These are phyloP conservation scores for Adansonia digitata DNA, from an alignment of 345 rosid genomes.

Conservation along the genomic window DNA sequence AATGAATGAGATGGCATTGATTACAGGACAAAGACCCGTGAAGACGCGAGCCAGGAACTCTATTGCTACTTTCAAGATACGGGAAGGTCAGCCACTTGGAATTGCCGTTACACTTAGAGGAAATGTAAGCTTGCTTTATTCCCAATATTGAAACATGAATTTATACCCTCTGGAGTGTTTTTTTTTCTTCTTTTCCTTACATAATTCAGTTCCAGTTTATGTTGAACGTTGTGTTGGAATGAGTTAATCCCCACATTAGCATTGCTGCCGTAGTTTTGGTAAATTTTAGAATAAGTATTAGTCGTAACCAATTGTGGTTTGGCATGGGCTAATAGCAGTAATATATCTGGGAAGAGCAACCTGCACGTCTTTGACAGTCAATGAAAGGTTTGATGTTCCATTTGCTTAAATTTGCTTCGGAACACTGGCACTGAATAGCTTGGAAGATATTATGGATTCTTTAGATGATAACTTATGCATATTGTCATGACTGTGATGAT, in stretches of 20 bases:
- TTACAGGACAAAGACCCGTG: conserved; percentile 82
- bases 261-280: neutral
- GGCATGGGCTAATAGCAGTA: neutral
- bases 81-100: conserved; percentile 90
- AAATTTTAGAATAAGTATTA: neutral
- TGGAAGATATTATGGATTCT: neutral
- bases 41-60: conserved; percentile 79
- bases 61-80: conserved; percentile 78
- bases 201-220: neutral
- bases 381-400: neutral
- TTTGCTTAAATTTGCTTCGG: neutral
- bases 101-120: conserved; percentile 90
- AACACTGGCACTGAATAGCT: neutral
- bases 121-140: conserved; percentile 48
- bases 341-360: neutral
- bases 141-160: neutral
- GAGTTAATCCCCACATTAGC: neutral
- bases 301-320: neutral
- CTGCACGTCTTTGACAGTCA: neutral
- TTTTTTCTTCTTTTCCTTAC: neutral
- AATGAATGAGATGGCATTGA: conserved; percentile 69
- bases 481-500: neutral
- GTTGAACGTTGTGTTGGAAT: neutral
- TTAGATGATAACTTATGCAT: neutral
- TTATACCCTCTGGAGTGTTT: neutral